phyloP scores from a whole-genome alignment of 108 stramenopile species.

The Bacterosira constricta region DNA sequence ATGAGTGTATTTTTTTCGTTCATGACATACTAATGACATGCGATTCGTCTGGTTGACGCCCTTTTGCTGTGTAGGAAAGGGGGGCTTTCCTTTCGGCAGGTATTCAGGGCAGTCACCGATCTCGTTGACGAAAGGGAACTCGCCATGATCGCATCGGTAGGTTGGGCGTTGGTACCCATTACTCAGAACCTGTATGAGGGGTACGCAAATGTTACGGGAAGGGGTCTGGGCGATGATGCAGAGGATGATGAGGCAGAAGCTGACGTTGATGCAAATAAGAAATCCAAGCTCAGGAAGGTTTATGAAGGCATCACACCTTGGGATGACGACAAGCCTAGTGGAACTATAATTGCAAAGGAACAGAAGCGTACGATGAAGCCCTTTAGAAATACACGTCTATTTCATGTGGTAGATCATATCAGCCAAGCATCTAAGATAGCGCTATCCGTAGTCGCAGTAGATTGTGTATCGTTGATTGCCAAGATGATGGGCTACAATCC shows the following conservation, averaged over 20 bases:
- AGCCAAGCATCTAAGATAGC: conserved; percentile 42
- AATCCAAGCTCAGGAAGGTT: background rate
- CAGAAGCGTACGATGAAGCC: background rate
- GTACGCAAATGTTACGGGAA: conserved; percentile 14
- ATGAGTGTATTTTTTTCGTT: background rate
- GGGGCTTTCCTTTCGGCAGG: conserved; percentile 21
- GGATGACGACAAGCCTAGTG: conserved; percentile 35
- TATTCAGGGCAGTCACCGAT: conserved; percentile 15
- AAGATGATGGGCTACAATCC: conserved; percentile 29
- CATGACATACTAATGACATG: conserved; percentile 5
- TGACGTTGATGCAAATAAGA: background rate
- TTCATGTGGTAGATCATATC: conserved; percentile 42
- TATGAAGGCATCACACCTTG: conserved; percentile 33
- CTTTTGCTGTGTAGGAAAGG: background rate
- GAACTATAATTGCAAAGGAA: background rate
- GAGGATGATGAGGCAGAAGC: background rate
- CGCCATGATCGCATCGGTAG: conserved; percentile 22
- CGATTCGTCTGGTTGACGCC: background rate
- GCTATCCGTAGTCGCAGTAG: conserved; percentile 17
- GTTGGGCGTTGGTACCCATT: conserved; percentile 38
- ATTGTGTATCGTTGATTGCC: conserved; percentile 10
- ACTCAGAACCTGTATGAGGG: conserved; percentile 11
- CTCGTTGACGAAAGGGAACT: conserved; percentile 27
- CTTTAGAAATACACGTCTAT: conserved; percentile 19
- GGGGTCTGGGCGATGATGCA: background rate